Evolutionary conservation across 1,284 basidiomycete genomes (phyloP).

Genomic region (Ceratorhiza oryzae-sativae): DNA sequence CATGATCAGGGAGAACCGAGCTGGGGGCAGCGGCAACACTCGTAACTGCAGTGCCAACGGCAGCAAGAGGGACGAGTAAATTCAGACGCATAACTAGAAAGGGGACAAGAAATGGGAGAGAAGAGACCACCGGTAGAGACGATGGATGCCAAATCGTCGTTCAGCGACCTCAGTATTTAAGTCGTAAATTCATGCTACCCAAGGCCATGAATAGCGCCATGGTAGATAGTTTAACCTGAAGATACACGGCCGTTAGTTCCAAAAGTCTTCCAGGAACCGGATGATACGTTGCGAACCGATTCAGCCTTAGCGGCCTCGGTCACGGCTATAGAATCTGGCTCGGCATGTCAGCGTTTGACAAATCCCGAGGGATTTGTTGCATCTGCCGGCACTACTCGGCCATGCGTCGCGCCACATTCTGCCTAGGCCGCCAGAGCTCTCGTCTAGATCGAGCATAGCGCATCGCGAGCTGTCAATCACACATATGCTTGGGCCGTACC

Average conservation of each 20-base stretch:
- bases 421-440: not conserved
- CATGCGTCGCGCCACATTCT: not conserved
- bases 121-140: slow-evolving; percentile 7
- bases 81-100: slow-evolving; percentile 9
- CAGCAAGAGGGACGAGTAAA: slow-evolving; percentile 3
- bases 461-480: not conserved
- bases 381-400: too few relatives aligned
- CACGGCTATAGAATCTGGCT: not conserved
- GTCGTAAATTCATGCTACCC: not conserved
- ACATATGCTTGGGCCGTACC: not conserved
- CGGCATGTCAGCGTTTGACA: not conserved
- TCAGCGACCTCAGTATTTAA: not conserved
- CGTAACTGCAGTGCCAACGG: not conserved
- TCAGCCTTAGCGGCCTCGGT: not conserved
- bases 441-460: not conserved
- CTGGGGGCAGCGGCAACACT: slow-evolving; percentile 14
- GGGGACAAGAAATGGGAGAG: not conserved
- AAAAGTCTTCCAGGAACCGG: slow-evolving; percentile 18
- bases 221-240: slow-evolving; percentile 1
- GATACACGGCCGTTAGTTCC: slow-evolving; percentile 1
- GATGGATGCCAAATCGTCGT: slow-evolving; percentile 4
- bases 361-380: too few relatives aligned
- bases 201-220: not conserved
- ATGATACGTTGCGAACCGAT: not conserved
- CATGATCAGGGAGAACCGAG: not conserved